phyloP scores from a whole-genome alignment of 2,329 filamentous ascomycete species.

The Aaosphaeria arxii region DNA sequence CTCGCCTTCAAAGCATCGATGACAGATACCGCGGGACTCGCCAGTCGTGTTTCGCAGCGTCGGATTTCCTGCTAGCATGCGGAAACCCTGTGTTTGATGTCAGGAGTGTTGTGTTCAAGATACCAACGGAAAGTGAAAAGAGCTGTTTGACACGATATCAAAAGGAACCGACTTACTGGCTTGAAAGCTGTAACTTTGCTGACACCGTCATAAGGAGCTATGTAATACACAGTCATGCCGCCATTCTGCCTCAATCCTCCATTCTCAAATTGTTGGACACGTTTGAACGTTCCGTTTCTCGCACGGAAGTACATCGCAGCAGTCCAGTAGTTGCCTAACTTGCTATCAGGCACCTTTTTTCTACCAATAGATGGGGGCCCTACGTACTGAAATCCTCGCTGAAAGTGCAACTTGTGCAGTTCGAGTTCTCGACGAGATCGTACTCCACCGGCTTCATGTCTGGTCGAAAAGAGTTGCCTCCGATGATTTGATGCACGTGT shows the following conservation, averaged over 20 bases:
- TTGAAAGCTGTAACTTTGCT: conserved; percentile 34
- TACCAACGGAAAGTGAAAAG: not conserved
- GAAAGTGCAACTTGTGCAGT: conserved; percentile 29
- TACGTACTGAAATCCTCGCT: conserved; percentile 9
- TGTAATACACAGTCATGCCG: conserved; percentile 31
- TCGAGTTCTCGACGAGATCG: conserved; percentile 16
- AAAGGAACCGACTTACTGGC: conserved; percentile 12
- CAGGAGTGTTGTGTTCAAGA: not conserved
- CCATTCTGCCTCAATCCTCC: conserved; percentile 20
- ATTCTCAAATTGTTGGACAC: conserved; percentile 25
- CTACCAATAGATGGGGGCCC: not conserved
- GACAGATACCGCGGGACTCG: conserved; percentile 35
- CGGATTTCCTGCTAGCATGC: conserved; percentile 26
- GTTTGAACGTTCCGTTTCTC: conserved; percentile 27
- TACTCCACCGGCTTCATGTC: conserved; percentile 25
- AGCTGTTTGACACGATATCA: too few species aligned
- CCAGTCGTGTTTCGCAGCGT: conserved; percentile 15
- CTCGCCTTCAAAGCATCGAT: conserved; percentile 42
- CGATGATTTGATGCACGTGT: conserved; percentile 29
- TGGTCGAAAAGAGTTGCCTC: conserved; percentile 22
- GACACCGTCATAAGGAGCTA: conserved; percentile 26
- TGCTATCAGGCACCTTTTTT: too few species aligned
- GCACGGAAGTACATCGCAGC: conserved; percentile 26
- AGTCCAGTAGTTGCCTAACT: conserved; percentile 28
- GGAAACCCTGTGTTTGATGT: conserved; percentile 15